phyloP scores from a whole-genome alignment of 2,329 filamentous ascomycete genomes.

The Magnaporthiopsis incrustans region DNA sequence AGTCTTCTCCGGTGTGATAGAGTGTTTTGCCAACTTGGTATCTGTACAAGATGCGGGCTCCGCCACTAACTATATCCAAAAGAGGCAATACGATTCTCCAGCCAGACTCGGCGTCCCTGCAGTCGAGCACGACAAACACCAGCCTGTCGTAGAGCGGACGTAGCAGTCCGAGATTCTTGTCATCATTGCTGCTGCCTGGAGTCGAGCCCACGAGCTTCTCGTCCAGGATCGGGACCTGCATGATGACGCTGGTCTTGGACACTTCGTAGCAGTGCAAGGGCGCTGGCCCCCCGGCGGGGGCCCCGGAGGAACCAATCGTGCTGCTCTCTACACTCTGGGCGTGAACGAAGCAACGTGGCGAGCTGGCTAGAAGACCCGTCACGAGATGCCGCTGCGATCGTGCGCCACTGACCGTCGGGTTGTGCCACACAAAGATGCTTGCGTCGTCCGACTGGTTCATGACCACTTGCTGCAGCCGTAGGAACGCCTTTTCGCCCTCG shows the following conservation, averaged over 20 bases:
- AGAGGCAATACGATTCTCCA: neutral
- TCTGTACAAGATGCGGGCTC: neutral
- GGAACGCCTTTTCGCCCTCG: constrained; percentile 17
- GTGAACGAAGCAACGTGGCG: neutral
- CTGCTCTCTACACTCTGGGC: neutral
- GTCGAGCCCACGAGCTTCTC: no score
- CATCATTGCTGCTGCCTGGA: neutral
- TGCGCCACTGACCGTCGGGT: no score
- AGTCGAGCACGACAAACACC: neutral
- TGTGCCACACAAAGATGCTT: constrained; percentile 18
- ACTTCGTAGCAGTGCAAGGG: neutral
- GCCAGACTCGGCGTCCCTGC: neutral
- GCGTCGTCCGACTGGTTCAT: constrained; percentile 16
- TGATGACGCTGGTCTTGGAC: neutral
- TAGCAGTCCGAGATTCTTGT: neutral
- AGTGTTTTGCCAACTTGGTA: neutral
- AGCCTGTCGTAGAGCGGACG: neutral
- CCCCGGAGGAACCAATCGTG: neutral
- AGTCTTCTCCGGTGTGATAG: neutral
- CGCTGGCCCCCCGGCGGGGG: neutral
- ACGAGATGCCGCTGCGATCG: no score
- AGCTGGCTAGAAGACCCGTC: neutral
- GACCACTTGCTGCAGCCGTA: constrained; percentile 18
- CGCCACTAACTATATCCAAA: neutral
- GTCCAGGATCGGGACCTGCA: neutral